These are phyloP conservation scores for Xanthoconium stramineum DNA, from an alignment of 768 basidiomycete genomes.

Conservation along the genomic window DNA sequence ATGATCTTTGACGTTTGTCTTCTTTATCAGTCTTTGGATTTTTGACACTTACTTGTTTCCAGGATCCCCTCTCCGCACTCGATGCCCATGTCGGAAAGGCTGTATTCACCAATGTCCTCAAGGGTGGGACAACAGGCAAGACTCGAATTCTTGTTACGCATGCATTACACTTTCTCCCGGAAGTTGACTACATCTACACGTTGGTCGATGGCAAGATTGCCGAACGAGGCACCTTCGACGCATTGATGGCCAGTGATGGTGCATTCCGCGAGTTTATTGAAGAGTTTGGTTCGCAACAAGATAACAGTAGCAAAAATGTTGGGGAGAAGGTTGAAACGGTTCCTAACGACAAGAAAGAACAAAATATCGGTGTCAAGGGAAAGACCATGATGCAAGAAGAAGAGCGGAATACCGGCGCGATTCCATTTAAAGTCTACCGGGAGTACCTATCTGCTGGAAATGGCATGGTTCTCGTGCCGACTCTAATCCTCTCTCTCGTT, in stretches of 20 bases:
- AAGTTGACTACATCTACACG: slow-evolving; percentile 83
- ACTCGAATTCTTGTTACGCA: slow-evolving; percentile 91
- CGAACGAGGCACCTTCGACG: slow-evolving; percentile 76
- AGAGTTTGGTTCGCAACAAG: slow-evolving; percentile 74
- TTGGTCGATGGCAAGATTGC: slow-evolving; percentile 73
- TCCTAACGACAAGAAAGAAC: slow-evolving; percentile 34
- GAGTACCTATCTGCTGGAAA: slow-evolving; percentile 69
- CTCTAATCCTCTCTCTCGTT: slow-evolving; percentile 57
- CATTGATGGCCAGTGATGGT: slow-evolving; percentile 61
- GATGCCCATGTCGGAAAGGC: slow-evolving; percentile 91
- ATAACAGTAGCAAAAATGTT: slow-evolving; percentile 36
- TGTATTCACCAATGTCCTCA: slow-evolving; percentile 81
- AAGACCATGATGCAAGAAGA: slow-evolving; percentile 76
- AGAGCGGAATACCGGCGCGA: slow-evolving; percentile 74
- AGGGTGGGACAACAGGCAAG: slow-evolving; percentile 58
- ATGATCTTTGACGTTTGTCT: slow-evolving; percentile 69
- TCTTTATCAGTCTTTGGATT: not conserved
- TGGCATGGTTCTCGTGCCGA: slow-evolving; percentile 61
- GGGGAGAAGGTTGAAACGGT: slow-evolving; percentile 32
- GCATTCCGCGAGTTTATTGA: slow-evolving; percentile 71
- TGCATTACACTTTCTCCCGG: slow-evolving; percentile 83
- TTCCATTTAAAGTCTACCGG: slow-evolving; percentile 31
- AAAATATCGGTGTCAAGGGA: slow-evolving; percentile 37
- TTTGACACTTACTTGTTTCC: not conserved
- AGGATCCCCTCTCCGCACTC: slow-evolving; percentile 86